Evolutionary conservation across 768 basidiomycete genomes (phyloP), one percentile per base, ranked within the genome.

Genomic region (Phylloporus arenicola): DNA sequence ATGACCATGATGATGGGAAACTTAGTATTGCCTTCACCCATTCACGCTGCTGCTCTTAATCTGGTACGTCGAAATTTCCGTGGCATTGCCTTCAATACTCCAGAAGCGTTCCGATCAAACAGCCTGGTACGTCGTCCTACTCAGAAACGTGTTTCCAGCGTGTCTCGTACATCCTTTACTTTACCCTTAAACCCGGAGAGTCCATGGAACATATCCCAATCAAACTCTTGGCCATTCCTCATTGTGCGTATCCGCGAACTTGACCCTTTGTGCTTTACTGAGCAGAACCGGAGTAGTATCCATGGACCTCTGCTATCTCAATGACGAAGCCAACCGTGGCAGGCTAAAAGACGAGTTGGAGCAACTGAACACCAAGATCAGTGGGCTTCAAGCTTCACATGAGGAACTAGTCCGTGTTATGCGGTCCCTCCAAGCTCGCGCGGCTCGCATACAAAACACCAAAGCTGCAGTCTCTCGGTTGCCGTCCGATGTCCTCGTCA

Each of bases 371-470:
- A 14, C 48, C 52, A 60, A 59, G 51, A 65, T 67, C 50, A 48
- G 30, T 4, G 59, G 53, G 1, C 65, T 67, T 24, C 61, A 67
- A 40, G 51, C 65, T 31, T 64, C 62, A 9, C 63, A 67, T 48
- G 60, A 67, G 22, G 61, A 68, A 29, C 42, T 69, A 14, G 44
- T 55, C 38, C 57, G 56, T 19, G 51, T 43, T 30, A 63, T 67
- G 50, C 63, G 61, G 19, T 51, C 47, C 41, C 65, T 67, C 42
- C 61, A 64, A 34, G 59, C 55, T 11, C 64, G 63, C 22, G 65
- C 63, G 10, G 67, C 65, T 25, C 65, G 53, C 47, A 61, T 69
- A n/a, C 65, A 58, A 48, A 67, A 67, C n/a, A 43, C 55, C 42
- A 67, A 51, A 16, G 50, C 57, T 12, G 53, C 64, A n/a, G 63